Evolutionary conservation across 345 rosid genomes (phyloP), one percentile per base, ranked within the genome.

Genomic region (Microthlaspi erraticum): DNA sequence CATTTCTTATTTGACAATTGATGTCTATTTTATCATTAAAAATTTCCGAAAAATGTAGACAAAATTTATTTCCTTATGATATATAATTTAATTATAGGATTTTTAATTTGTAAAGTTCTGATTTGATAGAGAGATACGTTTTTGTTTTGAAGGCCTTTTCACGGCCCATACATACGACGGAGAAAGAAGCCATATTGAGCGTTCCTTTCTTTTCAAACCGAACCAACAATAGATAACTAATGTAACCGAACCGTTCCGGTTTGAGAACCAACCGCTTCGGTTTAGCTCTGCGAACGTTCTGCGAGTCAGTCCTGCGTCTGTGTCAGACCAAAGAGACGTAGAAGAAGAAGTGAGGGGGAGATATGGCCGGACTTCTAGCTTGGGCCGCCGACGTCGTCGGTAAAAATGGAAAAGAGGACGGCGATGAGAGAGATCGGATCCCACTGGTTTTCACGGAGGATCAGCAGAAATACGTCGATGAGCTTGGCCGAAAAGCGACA

Each of bases 311-410:
- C n/a, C n/a, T n/a, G 5, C 8, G 14, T 13, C 37, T 12, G 48
- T 66, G 8, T 9, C 20, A 34, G 37, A 44, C 36, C 36, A 57
- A 52, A 52, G 38, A 57, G 31, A 31, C 42, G 11, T n/a, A 11
- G 54, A 4, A 20, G 54, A 11, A 20, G 60, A 10, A 39, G 38
- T 9, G 13, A 13, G 9, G 18, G 18, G 43, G 41, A 46, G 71
- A 26, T 17, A 93, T 90, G 97, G 93, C 95, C 72, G 96, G 96
- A 55, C 78, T 90, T 54, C 79, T 93, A 29, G 93, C 92, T 12
- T 93, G 98, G 97, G 98, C 98, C 39, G 97, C 98, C 31, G 97
- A 93, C 48, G 96, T 90, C 12, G 98, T 93, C 3, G 90, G 87
- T 6, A 90, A 82, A 50, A 91, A 87, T 42, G 86, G 87, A 32